phyloP scores from a whole-genome alignment of 2,329 filamentous ascomycete species.

The Cytospora paraplurivora region DNA sequence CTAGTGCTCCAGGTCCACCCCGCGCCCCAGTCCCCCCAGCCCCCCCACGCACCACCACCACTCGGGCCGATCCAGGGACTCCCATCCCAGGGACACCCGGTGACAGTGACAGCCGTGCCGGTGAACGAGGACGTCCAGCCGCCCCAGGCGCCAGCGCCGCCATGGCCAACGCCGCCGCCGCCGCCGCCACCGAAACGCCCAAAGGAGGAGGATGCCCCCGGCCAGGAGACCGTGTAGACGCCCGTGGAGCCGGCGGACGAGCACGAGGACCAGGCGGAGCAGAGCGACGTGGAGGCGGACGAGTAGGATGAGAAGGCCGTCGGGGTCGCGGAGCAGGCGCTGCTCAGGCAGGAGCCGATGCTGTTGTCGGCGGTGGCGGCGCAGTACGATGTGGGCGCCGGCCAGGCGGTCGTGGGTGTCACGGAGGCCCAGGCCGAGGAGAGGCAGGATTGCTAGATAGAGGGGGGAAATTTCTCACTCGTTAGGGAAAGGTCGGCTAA shows the following conservation, averaged over 20 bases:
- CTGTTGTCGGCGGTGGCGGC: conserved; percentile 33
- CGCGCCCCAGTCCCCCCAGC: conserved; percentile 45
- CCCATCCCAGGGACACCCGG: conserved; percentile 45
- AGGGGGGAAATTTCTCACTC: conserved; percentile 13
- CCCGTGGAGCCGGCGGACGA: conserved; percentile 42
- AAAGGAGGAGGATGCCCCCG: conserved; percentile 32
- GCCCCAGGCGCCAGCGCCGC: conserved; percentile 22
- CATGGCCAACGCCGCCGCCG: conserved; percentile 8
- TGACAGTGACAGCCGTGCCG: conserved; percentile 45
- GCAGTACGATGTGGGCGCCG: conserved; percentile 39
- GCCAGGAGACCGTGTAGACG: conserved; percentile 44
- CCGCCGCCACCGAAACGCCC: conserved; percentile 28
- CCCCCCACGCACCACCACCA: conserved; percentile 43
- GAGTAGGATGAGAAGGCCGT: conserved; percentile 37
- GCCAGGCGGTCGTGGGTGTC: conserved; percentile 35
- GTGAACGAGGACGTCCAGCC: conserved; percentile 39
- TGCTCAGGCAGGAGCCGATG: conserved; percentile 36
- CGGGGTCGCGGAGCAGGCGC: conserved; percentile 38
- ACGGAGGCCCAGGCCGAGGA: conserved; percentile 41
- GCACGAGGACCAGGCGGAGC: conserved; percentile 44
- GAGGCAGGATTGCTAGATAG: conserved; percentile 45
- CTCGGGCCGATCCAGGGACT: conserved; percentile 45
- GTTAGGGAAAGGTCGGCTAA: background rate
- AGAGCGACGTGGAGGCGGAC: conserved; percentile 45
- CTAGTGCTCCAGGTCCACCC: conserved; percentile 44